These are phyloP conservation scores for Odonthalia washingtoniensis DNA, from an alignment of 31 red algal genomes.

Conservation along the genomic window DNA sequence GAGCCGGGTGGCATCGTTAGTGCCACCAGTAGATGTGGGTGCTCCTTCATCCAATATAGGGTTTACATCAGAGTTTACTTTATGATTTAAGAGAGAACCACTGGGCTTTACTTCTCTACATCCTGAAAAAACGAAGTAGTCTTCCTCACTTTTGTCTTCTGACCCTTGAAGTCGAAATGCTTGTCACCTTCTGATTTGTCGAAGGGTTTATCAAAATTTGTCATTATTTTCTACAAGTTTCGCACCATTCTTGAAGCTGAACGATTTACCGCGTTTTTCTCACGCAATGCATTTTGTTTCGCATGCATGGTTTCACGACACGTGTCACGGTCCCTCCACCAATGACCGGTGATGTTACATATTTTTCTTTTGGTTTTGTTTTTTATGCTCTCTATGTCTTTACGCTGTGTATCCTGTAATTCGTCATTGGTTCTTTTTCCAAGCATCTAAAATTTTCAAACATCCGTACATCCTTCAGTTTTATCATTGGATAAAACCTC, in stretches of 20 bases:
- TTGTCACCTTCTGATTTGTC: too few relatives aligned
- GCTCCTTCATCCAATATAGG: conserved; percentile 25
- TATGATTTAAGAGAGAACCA: too few relatives aligned
- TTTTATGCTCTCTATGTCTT: background rate
- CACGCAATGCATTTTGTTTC: background rate
- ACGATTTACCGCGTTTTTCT: background rate
- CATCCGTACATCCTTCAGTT: background rate
- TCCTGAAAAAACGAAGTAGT: background rate
- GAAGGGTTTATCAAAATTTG: too few relatives aligned
- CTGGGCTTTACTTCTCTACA: background rate
- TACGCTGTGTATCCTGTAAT: background rate
- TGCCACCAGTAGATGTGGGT: conserved; percentile 23
- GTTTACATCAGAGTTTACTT: conserved; percentile 9
- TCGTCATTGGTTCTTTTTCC: background rate
- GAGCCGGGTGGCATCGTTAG: background rate
- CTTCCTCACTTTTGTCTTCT: background rate
- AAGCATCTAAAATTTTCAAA: background rate
- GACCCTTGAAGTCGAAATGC: too few relatives aligned
- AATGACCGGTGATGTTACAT: conserved; percentile 14
- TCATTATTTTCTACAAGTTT: background rate
- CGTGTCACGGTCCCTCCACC: conserved; percentile 36
- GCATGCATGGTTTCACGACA: background rate
- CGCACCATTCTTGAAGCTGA: background rate
- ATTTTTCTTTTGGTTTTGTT: background rate
- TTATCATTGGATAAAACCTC: background rate